Evolutionary conservation across 2,329 filamentous ascomycete species (phyloP), one percentile per base, ranked within the genome.

Genomic region (Tolypocladium nubicola): DNA sequence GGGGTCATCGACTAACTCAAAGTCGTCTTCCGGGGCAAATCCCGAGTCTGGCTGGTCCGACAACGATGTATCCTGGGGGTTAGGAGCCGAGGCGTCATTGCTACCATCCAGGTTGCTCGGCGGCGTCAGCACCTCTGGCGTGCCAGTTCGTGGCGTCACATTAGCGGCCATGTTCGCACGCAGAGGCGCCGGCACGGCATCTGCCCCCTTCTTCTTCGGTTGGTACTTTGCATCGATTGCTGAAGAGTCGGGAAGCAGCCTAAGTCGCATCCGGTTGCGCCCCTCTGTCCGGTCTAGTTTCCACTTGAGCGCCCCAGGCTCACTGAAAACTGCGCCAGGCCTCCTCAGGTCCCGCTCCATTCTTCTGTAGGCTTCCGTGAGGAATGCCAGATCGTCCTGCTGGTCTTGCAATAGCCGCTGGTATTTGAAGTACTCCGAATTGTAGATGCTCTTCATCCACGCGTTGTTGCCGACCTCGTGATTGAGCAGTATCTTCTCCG

Each of bases 381-480:
- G 81, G 67, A 90, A 97, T 1, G 81, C 79, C 58, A 89, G 81
- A 65, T 92, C 93, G 67, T 99, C 94, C 64, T 97, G 91, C 66
- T 96, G 90, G 66, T 99, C 95, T 71, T 99, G 94, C 56, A 91
- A 75, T 19, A 89, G 81, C 60, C 94, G 82, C 69, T 97, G 93
- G 62, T 96, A 87, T 69, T 96, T 97, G 67, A 93, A 83, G 62
- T 94, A 87, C 69, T 99, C 94, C 0, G 93, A 90, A 53, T 88
- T 86, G 70, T 93, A 94, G 45, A 99, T 96, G 65, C 96, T 97
- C 64, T 92, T 90, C 76, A 93, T 88, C 94, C 93, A 99, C 59
- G 93, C 87, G 45, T 84, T 87, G 57, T 94, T 93, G 0, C 90
- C 88, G 62, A 89, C 85, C 65, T 96, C 90, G 66, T 97, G 93